Conservation (phyloP, 2,329 filamentous ascomycete species). For the Paraphoma chrysanthemicola region DNA sequence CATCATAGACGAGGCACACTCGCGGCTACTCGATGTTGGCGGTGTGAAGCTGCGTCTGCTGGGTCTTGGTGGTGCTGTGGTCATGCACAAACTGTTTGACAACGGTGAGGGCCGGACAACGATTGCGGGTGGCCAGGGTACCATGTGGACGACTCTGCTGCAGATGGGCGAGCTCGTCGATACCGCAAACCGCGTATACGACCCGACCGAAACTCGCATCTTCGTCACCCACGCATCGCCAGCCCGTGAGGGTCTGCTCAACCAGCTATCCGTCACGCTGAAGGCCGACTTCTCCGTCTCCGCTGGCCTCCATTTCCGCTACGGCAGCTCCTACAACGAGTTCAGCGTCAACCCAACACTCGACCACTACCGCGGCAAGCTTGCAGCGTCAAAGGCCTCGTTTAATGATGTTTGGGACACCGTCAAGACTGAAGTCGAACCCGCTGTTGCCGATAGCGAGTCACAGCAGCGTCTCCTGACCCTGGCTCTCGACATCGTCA, state of each 20-base stretch:
- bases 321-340: slow-evolving; percentile 99
- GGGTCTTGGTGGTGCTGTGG: slow-evolving; percentile 91
- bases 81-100: slow-evolving; percentile 99
- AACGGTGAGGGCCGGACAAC: slow-evolving; percentile 98
- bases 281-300: slow-evolving; percentile 99
- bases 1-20: slow-evolving; percentile 98
- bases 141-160: slow-evolving; percentile 98
- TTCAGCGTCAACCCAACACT: slow-evolving; percentile 98
- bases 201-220: slow-evolving; percentile 94
- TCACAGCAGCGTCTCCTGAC: slow-evolving; percentile 91
- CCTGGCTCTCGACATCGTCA: slow-evolving; percentile 90
- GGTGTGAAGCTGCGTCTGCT: slow-evolving; percentile 95
- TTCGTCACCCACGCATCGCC: slow-evolving; percentile 98
- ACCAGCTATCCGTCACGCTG: slow-evolving; percentile 94
- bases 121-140: slow-evolving; percentile 96
- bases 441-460: slow-evolving; percentile 91
- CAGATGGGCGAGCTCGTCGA: slow-evolving; percentile 99
- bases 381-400: slow-evolving; percentile 95
- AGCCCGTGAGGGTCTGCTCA: slow-evolving; percentile 92
- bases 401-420: slow-evolving; percentile 99
- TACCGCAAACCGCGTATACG: slow-evolving; percentile 97
- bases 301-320: slow-evolving; percentile 95
- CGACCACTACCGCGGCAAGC: slow-evolving; percentile 97
- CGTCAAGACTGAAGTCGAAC: slow-evolving; percentile 93
- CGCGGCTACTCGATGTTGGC: slow-evolving; percentile 90